Evolutionary conservation across 768 basidiomycete genomes (phyloP).

Genomic region (Podaxis mareebaensis): DNA sequence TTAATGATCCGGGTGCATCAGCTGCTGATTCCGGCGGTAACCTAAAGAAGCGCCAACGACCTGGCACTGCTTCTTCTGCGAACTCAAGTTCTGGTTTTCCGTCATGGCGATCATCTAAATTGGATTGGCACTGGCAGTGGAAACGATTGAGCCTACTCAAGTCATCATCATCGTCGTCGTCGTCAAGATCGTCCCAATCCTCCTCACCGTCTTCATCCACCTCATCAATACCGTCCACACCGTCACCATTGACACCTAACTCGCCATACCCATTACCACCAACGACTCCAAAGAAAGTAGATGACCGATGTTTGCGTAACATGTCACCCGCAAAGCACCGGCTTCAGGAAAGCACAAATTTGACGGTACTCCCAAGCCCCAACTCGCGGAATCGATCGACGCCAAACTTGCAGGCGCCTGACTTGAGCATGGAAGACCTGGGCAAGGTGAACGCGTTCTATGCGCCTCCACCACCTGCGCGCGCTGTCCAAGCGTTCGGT

Average conservation of each 20-base stretch:
- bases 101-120: neutral
- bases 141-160: conserved; percentile 8
- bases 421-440: conserved; percentile 9
- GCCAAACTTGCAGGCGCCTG: conserved; percentile 7
- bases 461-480: conserved; percentile 8
- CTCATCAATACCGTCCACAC: neutral
- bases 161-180: neutral
- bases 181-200: neutral
- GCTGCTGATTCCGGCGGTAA: neutral
- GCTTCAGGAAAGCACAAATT: neutral
- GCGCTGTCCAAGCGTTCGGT: neutral
- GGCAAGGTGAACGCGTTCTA: conserved; percentile 15
- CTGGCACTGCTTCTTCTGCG: conserved; percentile 10
- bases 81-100: neutral
- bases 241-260: neutral
- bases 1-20: neutral
- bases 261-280: no score
- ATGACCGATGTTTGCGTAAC: neutral
- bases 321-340: neutral
- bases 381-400: conserved; percentile 8
- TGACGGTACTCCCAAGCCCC: neutral
- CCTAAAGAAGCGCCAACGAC: neutral
- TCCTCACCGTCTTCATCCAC: neutral
- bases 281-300: neutral
- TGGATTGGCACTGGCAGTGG: conserved; percentile 14